These are phyloP conservation scores for Coemansia sp. DNA, from an alignment of 192 early-diverging fungal species.

Conservation along the genomic window DNA sequence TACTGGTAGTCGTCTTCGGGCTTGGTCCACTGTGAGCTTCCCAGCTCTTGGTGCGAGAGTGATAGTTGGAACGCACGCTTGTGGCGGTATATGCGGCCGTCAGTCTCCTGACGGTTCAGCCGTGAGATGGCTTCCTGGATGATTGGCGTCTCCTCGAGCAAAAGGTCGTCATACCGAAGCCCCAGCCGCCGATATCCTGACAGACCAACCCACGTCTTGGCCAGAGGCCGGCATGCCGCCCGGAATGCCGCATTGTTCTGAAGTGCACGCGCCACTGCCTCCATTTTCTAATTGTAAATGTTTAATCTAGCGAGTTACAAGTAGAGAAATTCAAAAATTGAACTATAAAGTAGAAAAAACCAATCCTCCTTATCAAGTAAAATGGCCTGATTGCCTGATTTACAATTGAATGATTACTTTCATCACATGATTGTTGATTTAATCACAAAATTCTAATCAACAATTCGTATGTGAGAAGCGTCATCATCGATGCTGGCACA, in stretches of 20 bases:
- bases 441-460: constrained; percentile 61
- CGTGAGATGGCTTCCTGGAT: constrained; percentile 82
- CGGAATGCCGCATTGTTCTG: constrained; percentile 48
- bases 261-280: constrained; percentile 35
- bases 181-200: constrained; percentile 75
- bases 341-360: neutral
- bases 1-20: constrained; percentile 81
- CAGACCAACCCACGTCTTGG: constrained; percentile 65
- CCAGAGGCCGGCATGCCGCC: constrained; percentile 54
- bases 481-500: constrained; percentile 83
- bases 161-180: constrained; percentile 86
- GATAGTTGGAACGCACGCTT: constrained; percentile 76
- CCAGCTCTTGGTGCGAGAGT: constrained; percentile 67
- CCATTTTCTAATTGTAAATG: constrained; percentile 11
- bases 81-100: constrained; percentile 79
- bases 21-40: constrained; percentile 71
- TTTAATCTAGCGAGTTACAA: neutral
- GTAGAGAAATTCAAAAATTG: constrained; percentile 1
- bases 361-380: neutral
- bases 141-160: constrained; percentile 79
- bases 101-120: constrained; percentile 64
- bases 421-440: too few species aligned
- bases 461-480: constrained; percentile 86
- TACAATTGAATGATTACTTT: neutral
- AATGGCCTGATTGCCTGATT: neutral